Evolutionary conservation across 495 filamentous ascomycete genomes (phyloP), one percentile per base, ranked within the genome.

Genomic region (Penicillium verhagenii): DNA sequence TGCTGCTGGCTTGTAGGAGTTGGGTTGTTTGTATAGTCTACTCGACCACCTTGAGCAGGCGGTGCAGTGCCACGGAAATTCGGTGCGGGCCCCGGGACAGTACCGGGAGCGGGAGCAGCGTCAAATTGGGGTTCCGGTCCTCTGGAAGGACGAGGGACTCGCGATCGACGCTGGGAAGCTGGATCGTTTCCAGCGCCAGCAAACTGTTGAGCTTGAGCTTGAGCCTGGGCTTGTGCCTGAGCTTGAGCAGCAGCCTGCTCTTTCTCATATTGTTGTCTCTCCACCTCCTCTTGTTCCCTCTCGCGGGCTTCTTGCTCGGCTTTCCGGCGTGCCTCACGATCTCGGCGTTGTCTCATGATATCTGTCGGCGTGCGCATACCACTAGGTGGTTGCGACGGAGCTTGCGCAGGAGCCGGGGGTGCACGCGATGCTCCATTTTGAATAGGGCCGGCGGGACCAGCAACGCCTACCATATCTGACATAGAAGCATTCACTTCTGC

Each of bases 401-500:
- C 77, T 19, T 76, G 76, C 40, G 79, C 62, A 61, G 80, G 69
- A 64, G 74, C 75, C 45, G 75, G 72, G 31, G 73, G 61, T n/a
- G 70, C 58, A 29, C 79, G 77, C 9, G 73, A 62, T 25, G 69
- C 68, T 26, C 79, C 80, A 69, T 81, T 82, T 40, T 76, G 79
- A 26, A 67, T 64, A 48, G 70, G 57, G 31, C 68, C 72, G 46
- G 68, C 50, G 47, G 68, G 59, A 62, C 70, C 70, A 66, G 74
- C 71, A 54, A 82, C 81, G 63, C 79, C 79, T 66, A 82, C 76
- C 63, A 96, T 76, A 72, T 96, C 89, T 60, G 94, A 86, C 94
- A 98, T 97, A 58, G 86, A 82, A 63, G 93, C 92, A 86, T 92
- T 91, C 79, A 93, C 86, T 78, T 98, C 94, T 50, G 86, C 82